These are phyloP conservation scores for Boeremia lycopersici DNA, from an alignment of 2,329 filamentous ascomycete species.

Conservation along the genomic window DNA sequence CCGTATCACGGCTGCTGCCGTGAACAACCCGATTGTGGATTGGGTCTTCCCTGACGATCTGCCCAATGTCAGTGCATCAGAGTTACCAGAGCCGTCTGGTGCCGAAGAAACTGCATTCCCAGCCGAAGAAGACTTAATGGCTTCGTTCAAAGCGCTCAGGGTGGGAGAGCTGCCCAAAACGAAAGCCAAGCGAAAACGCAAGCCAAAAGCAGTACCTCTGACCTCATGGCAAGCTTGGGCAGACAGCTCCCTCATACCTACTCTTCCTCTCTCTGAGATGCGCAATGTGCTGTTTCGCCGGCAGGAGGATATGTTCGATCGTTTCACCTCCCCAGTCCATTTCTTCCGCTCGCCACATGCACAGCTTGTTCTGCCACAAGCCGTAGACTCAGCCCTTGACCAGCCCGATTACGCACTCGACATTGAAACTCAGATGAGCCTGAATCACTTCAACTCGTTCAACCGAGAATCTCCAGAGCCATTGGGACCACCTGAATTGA, in stretches of 20 bases:
- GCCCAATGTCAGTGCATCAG: conserved; percentile 23
- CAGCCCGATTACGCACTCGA: conserved; percentile 38
- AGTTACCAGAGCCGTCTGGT: conserved; percentile 38
- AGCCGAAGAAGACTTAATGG: conserved; percentile 35
- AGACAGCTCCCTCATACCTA: conserved; percentile 36
- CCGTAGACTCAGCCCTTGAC: conserved; percentile 31
- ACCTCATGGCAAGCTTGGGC: conserved; percentile 38
- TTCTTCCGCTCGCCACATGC: conserved; percentile 56
- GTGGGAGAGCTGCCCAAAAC: conserved; percentile 12
- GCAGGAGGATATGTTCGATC: conserved; percentile 54
- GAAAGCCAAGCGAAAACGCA: conserved; percentile 20
- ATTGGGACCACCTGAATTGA: conserved; percentile 29
- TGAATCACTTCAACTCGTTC: conserved; percentile 38
- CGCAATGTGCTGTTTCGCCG: conserved; percentile 50
- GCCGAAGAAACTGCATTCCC: conserved; percentile 41
- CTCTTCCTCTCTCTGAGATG: conserved; percentile 37
- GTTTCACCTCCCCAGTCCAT: conserved; percentile 57
- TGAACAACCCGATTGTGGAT: conserved; percentile 56
- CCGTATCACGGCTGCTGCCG: conserved; percentile 52
- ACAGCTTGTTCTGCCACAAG: conserved; percentile 31
- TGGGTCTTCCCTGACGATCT: conserved; percentile 53
- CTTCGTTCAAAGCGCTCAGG: conserved; percentile 9
- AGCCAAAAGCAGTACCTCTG: conserved; percentile 23
- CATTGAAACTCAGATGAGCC: conserved; percentile 35
- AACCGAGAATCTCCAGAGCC: conserved; percentile 8